Conservation (phyloP, 2,329 filamentous ascomycete genomes). For the Hypomyces rosellus region DNA sequence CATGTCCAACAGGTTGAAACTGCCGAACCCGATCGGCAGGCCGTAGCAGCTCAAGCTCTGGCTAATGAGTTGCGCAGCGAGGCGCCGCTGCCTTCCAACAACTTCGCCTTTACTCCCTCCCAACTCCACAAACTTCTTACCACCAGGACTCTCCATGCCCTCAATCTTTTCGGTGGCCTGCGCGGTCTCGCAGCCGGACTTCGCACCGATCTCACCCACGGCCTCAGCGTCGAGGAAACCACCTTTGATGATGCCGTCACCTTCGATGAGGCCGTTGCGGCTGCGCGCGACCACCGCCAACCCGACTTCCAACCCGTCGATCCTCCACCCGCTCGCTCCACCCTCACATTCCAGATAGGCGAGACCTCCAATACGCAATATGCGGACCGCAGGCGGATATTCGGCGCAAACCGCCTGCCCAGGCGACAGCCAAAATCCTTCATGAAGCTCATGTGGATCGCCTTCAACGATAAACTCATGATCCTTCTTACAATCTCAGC, state of each 20-base stretch:
- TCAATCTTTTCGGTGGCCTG: constrained; percentile 47
- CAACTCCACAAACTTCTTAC: constrained; percentile 49
- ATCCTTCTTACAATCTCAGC: constrained; percentile 66
- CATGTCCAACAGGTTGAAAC: constrained; percentile 5
- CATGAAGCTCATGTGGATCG: constrained; percentile 63
- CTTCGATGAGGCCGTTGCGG: constrained; percentile 43
- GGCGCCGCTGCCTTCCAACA: constrained; percentile 28
- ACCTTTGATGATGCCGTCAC: constrained; percentile 37
- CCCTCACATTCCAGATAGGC: constrained; percentile 24
- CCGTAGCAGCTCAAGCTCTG: neutral
- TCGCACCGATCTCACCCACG: constrained; percentile 40
- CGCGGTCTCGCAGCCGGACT: constrained; percentile 46
- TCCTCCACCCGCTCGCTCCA: constrained; percentile 16
- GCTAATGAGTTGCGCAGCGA: constrained; percentile 22
- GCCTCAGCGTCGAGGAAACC: constrained; percentile 46
- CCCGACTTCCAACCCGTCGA: constrained; percentile 17
- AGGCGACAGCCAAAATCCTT: constrained; percentile 65
- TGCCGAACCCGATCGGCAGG: neutral
- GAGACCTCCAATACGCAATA: constrained; percentile 22
- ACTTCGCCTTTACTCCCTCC: constrained; percentile 48
- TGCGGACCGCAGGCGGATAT: constrained; percentile 62
- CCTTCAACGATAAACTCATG: constrained; percentile 75
- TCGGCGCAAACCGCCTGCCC: constrained; percentile 51
- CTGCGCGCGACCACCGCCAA: constrained; percentile 26
- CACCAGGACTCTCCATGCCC: constrained; percentile 42